These are phyloP conservation scores for Tothia fuscella DNA, from an alignment of 2,329 filamentous ascomycete genomes.

Conservation along the genomic window DNA sequence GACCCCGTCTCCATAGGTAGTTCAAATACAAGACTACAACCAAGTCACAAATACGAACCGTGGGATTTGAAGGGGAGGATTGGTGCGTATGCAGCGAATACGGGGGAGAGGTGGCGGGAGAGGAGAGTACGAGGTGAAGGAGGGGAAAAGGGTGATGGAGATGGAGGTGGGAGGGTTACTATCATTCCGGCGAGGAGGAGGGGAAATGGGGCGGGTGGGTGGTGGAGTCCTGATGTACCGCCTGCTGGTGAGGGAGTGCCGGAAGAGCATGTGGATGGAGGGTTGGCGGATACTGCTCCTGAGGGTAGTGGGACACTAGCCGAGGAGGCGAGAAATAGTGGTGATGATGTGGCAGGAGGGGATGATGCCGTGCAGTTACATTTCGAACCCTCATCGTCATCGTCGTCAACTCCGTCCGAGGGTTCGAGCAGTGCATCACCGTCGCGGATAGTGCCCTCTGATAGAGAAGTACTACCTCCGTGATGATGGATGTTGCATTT, in stretches of 20 bases:
- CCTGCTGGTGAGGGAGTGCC: too few relatives aligned
- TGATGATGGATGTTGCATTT: too few relatives aligned
- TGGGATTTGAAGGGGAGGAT: conserved; percentile 34
- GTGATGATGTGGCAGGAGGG: too few relatives aligned
- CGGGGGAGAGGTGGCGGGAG: conserved; percentile 28
- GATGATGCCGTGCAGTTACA: too few relatives aligned
- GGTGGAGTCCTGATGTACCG: conserved; percentile 37
- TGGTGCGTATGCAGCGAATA: conserved; percentile 37
- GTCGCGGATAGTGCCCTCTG: too few relatives aligned
- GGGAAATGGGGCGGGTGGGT: conserved; percentile 42
- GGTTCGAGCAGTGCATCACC: too few relatives aligned
- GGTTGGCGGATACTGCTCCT: neutral
- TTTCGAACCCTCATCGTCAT: too few relatives aligned
- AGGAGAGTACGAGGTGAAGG: conserved; percentile 23
- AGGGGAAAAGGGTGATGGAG: conserved; percentile 25
- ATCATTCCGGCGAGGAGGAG: conserved; percentile 51
- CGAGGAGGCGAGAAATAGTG: too few relatives aligned
- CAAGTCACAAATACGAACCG: conserved; percentile 31
- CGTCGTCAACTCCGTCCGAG: too few relatives aligned
- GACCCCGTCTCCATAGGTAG: conserved; percentile 24
- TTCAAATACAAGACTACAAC: conserved; percentile 17
- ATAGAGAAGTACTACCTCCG: too few relatives aligned
- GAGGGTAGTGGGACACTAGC: too few relatives aligned
- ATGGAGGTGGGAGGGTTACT: conserved; percentile 45
- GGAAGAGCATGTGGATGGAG: neutral